phyloP scores from a whole-genome alignment of 2,329 filamentous ascomycete species.

The Colletotrichum liaoningense region DNA sequence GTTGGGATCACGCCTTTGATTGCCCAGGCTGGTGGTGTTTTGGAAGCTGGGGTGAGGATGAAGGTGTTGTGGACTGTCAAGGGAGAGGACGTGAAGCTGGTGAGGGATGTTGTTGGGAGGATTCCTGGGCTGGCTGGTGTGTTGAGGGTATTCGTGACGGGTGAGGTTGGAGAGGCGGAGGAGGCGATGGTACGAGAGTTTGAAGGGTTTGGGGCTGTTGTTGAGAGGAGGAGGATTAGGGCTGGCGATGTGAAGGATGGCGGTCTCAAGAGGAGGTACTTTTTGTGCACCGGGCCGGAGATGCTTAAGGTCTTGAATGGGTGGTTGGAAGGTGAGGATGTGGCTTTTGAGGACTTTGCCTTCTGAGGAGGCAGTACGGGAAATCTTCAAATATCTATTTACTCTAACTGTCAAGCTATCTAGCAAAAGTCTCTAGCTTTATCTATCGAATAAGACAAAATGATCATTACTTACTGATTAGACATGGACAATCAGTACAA shows the following conservation, averaged over 20 bases:
- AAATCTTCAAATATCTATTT: too few species aligned
- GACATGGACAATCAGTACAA: too few species aligned
- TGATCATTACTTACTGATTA: too few species aligned
- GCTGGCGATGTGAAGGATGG: constrained; percentile 51
- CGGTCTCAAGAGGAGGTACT: constrained; percentile 61
- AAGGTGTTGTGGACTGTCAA: constrained; percentile 76
- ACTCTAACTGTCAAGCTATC: too few species aligned
- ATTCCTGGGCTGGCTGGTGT: constrained; percentile 62
- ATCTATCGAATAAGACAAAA: too few species aligned
- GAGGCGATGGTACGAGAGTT: constrained; percentile 49
- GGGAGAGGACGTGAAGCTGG: constrained; percentile 71
- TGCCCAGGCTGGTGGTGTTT: constrained; percentile 67
- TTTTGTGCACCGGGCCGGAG: constrained; percentile 58
- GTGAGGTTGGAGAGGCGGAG: constrained; percentile 44
- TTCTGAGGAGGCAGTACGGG: constrained; percentile 53
- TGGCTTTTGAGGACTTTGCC: constrained; percentile 70
- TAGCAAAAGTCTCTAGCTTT: too few species aligned
- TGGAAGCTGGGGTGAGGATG: constrained; percentile 56
- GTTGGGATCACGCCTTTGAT: constrained; percentile 87
- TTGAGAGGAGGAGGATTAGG: constrained; percentile 52
- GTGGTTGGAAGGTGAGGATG: constrained; percentile 66
- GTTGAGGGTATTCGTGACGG: constrained; percentile 75
- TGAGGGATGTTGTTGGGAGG: constrained; percentile 66
- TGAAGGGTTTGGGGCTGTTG: constrained; percentile 46
- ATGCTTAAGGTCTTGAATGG: constrained; percentile 54